Evolutionary conservation across 2,329 filamentous ascomycete genomes (phyloP), one percentile per base, ranked within the genome.

Genomic region (Achaetomium macrosporum): DNA sequence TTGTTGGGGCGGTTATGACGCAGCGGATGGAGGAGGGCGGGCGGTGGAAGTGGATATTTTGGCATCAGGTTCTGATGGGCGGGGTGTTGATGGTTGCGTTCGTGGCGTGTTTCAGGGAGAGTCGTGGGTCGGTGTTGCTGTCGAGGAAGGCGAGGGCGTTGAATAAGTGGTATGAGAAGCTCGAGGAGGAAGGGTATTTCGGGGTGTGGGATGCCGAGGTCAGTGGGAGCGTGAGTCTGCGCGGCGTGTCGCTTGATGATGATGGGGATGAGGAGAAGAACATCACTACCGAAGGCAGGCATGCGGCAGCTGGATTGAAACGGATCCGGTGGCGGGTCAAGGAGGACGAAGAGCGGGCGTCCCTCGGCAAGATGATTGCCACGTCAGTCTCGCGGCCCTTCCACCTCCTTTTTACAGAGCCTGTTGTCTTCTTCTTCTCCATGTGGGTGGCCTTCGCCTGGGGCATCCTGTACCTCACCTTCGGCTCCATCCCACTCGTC

Each of bases 381-480:
- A 81, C 88, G 12, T 93, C 88, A 0, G 69, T 92, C 7, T 83
- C 82, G 58, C 80, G 90, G 0, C 90, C 90, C 0, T 95, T 96
- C 66, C 82, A 84, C 62, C 76, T 91, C 1, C 79, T 91, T 15
- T 71, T 85, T 59, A 90, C 87, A 0, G 87, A 91, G 60, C 84
- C 87, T 0, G 84, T 90, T 10, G 86, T 91, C 13, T 90, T 90
- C 69, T 90, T 82, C 73, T 96, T 96, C 72, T 90, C 86, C 0
- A 75, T 95, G 0, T 96, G 91, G 91, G 85, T 90, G 1, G 79
- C 88, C 0, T 96, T 96, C 67, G 85, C 85, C 17, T 96, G 91
- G 91, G 90, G 87, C 0, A 80, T 95, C 0, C 78, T 96, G 0
- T 96, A 96, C 67, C 74, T 96, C 16, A 89, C 87, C 12, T 92